phyloP scores from a whole-genome alignment of 1,284 basidiomycete species.

The Paramarasmius palmivorus region DNA sequence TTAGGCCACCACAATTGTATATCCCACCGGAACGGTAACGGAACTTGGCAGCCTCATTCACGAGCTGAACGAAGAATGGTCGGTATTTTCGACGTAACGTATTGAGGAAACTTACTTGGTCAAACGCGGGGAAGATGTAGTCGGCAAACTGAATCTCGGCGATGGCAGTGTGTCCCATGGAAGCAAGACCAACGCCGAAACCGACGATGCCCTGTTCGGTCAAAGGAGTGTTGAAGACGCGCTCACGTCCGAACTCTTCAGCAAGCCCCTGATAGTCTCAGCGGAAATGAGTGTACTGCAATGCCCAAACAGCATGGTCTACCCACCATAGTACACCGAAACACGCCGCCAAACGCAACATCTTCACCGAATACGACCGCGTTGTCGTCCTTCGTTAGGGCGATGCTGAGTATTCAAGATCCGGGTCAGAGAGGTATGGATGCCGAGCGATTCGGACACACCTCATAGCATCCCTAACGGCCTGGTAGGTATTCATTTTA shows the following conservation, averaged over 20 bases:
- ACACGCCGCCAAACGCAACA: slow-evolving; percentile 92
- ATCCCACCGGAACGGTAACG: slow-evolving; percentile 87
- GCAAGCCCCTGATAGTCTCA: slow-evolving; percentile 68
- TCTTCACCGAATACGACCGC: slow-evolving; percentile 94
- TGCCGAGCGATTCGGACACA: slow-evolving; percentile 26
- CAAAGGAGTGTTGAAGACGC: slow-evolving; percentile 94
- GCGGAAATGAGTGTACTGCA: slow-evolving; percentile 11
- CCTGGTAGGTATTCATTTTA: slow-evolving; percentile 91
- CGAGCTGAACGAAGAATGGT: slow-evolving; percentile 55
- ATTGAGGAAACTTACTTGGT: slow-evolving; percentile 59
- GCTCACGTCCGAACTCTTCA: slow-evolving; percentile 90
- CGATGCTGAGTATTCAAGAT: slow-evolving; percentile 51
- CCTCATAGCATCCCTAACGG: slow-evolving; percentile 88
- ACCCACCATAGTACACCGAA: slow-evolving; percentile 81
- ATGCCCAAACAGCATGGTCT: background rate
- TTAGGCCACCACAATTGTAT: slow-evolving; percentile 83
- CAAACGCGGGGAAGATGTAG: slow-evolving; percentile 91
- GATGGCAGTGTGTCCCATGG: slow-evolving; percentile 93
- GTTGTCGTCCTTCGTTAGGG: slow-evolving; percentile 81
- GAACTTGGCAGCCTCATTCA: slow-evolving; percentile 95
- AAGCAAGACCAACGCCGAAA: slow-evolving; percentile 89
- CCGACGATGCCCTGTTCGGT: slow-evolving; percentile 96
- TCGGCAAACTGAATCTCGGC: slow-evolving; percentile 92
- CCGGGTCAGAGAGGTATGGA: background rate
- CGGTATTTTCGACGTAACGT: slow-evolving; percentile 9